These are phyloP conservation scores for Plantago elongata DNA, from an alignment of 257 asterid genomes.

Conservation along the genomic window DNA sequence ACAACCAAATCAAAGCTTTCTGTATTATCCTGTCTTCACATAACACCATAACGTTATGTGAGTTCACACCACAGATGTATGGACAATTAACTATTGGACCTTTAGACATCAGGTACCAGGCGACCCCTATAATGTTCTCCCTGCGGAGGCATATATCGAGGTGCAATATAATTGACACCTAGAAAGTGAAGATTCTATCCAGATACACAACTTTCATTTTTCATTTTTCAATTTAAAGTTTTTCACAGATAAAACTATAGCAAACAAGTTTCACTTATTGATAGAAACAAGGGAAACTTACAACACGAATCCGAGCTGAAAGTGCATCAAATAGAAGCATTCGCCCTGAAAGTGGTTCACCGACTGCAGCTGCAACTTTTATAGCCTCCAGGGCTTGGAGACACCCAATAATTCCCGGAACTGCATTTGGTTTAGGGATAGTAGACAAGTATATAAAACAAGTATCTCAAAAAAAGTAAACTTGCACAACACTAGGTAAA, in stretches of 20 bases:
- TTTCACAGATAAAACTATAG: background rate
- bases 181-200: background rate
- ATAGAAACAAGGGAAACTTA: conserved; percentile 26
- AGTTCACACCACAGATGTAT: too few species aligned
- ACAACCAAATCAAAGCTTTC: too few species aligned
- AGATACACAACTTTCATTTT: background rate
- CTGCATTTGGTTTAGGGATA: conserved; percentile 32
- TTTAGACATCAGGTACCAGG: too few species aligned
- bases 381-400: conserved; percentile 96
- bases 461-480: background rate
- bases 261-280: too few species aligned
- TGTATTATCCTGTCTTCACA: too few species aligned
- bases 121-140: too few species aligned
- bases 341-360: conserved; percentile 88
- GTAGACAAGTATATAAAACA: background rate
- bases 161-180: too few species aligned
- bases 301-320: conserved; percentile 69
- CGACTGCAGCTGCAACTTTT: conserved; percentile 72
- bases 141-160: too few species aligned
- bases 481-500: background rate
- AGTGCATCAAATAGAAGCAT: conserved; percentile 88
- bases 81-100: too few species aligned
- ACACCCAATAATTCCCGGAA: conserved; percentile 93
- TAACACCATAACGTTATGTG: too few species aligned
- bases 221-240: background rate